These are phyloP conservation scores for Kurtzmaniella quercitrusa DNA, from an alignment of 1,139 yeast genomes.

Conservation along the genomic window DNA sequence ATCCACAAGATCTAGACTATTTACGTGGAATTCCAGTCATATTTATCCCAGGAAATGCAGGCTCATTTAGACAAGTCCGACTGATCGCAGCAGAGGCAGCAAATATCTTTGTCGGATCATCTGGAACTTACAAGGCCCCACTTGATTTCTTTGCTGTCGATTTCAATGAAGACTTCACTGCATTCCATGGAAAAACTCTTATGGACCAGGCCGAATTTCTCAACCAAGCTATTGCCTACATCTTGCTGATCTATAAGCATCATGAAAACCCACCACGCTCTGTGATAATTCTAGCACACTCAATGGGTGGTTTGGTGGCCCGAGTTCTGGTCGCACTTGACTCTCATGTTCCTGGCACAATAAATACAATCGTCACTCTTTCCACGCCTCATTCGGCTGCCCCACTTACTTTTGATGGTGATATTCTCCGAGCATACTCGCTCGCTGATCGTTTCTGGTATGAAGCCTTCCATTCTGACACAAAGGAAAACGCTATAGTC, in stretches of 20 bases:
- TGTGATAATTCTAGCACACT: constrained; percentile 82
- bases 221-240: constrained; percentile 81
- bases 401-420: constrained; percentile 95
- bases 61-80: constrained; percentile 84
- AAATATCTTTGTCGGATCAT: constrained; percentile 25
- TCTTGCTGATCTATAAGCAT: constrained; percentile 58
- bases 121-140: constrained; percentile 33
- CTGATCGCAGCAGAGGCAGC: constrained; percentile 84
- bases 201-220: constrained; percentile 91
- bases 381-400: constrained; percentile 94
- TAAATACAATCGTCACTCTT: constrained; percentile 80
- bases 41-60: constrained; percentile 97
- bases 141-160: constrained; percentile 87
- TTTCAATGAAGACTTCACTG: constrained; percentile 94
- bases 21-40: constrained; percentile 80
- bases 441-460: constrained; percentile 82
- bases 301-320: constrained; percentile 96
- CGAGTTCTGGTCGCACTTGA: constrained; percentile 76
- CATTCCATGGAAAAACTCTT: constrained; percentile 91
- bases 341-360: constrained; percentile 65
- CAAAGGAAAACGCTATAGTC: constrained; percentile 25
- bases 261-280: constrained; percentile 50
- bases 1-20: constrained; percentile 36
- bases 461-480: constrained; percentile 39
- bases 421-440: constrained; percentile 68